Percentiles rank a stretch among this genome's conserved stretches.
Conservation (phyloP, 2,329 filamentous ascomycete genomes). For the Aspergillus aculeatinus region DNA sequence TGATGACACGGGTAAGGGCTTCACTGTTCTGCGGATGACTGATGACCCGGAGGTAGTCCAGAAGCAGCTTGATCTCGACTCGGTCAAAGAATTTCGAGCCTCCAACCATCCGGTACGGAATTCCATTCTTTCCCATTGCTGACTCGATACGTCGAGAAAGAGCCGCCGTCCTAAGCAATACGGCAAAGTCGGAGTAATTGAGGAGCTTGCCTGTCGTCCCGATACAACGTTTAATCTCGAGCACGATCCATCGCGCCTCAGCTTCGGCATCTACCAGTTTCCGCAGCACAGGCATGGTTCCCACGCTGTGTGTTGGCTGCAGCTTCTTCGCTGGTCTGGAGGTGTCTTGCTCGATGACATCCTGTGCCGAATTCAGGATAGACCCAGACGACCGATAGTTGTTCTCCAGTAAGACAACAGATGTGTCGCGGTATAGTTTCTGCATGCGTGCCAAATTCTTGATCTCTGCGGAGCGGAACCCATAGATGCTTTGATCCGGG, state of each 20-base stretch:
- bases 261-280: conserved; percentile 66
- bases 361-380: conserved; percentile 76
- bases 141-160: conserved; percentile 85
- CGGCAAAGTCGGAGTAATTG: conserved; percentile 73
- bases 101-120: conserved; percentile 90
- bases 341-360: conserved; percentile 87
- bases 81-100: conserved; percentile 91
- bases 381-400: conserved; percentile 91
- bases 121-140: conserved; percentile 73
- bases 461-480: conserved; percentile 90
- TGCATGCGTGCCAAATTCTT: conserved; percentile 81
- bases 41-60: conserved; percentile 86
- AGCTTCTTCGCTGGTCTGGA: conserved; percentile 77
- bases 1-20: conserved; percentile 78
- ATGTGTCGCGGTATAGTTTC: conserved; percentile 70
- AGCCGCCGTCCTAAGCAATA: conserved; percentile 79
- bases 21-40: conserved; percentile 85
- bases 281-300: conserved; percentile 77
- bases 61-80: conserved; percentile 77
- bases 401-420: conserved; percentile 82
- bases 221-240: conserved; percentile 71
- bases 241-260: conserved; percentile 86
- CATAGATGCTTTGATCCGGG: conserved; percentile 96
- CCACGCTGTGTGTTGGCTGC: conserved; percentile 74
- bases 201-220: conserved; percentile 73